phyloP scores from a whole-genome alignment of 352 stramenopile genomes.

The Globisporangium alternatum region DNA sequence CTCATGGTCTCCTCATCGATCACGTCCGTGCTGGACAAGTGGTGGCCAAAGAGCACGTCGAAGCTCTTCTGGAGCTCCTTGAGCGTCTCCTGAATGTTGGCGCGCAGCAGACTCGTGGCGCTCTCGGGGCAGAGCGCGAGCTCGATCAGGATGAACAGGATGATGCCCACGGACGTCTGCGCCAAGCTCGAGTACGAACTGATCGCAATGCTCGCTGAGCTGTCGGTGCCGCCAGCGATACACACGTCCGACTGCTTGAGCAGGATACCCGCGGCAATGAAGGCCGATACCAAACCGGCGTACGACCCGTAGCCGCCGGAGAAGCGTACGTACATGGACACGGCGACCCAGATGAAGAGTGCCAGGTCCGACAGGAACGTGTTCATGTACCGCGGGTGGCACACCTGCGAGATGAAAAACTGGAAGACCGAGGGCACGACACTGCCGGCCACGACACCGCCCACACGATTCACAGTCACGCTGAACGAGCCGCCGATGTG shows the following conservation, averaged over 20 bases:
- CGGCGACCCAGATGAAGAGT: slow-evolving; percentile 69
- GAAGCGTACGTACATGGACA: slow-evolving; percentile 79
- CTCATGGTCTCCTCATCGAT: slow-evolving; percentile 55
- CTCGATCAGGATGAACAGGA: slow-evolving; percentile 79
- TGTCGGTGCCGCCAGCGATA: slow-evolving; percentile 36
- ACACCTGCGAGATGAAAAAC: slow-evolving; percentile 82
- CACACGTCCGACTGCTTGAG: slow-evolving; percentile 63
- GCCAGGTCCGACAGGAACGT: slow-evolving; percentile 45
- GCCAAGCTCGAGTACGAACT: slow-evolving; percentile 76
- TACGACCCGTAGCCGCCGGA: slow-evolving; percentile 67
- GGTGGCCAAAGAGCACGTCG: slow-evolving; percentile 65
- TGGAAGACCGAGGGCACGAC: slow-evolving; percentile 81
- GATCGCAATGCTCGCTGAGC: slow-evolving; percentile 47
- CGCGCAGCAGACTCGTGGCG: slow-evolving; percentile 54
- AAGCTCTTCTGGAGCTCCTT: slow-evolving; percentile 63
- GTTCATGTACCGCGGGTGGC: slow-evolving; percentile 34
- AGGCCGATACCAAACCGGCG: slow-evolving; percentile 69
- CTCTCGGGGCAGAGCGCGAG: slow-evolving; percentile 67
- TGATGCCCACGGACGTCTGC: slow-evolving; percentile 71
- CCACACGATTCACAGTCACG: slow-evolving; percentile 80
- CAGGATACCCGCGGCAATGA: slow-evolving; percentile 62
- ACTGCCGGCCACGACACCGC: slow-evolving; percentile 75
- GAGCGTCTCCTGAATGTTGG: slow-evolving; percentile 77
- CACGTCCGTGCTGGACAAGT: slow-evolving; percentile 47
- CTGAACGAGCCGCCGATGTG: slow-evolving; percentile 77